Evolutionary conservation across 2,329 filamentous ascomycete species (phyloP).

Genomic region (Teratosphaeria pseudoeucalypti): DNA sequence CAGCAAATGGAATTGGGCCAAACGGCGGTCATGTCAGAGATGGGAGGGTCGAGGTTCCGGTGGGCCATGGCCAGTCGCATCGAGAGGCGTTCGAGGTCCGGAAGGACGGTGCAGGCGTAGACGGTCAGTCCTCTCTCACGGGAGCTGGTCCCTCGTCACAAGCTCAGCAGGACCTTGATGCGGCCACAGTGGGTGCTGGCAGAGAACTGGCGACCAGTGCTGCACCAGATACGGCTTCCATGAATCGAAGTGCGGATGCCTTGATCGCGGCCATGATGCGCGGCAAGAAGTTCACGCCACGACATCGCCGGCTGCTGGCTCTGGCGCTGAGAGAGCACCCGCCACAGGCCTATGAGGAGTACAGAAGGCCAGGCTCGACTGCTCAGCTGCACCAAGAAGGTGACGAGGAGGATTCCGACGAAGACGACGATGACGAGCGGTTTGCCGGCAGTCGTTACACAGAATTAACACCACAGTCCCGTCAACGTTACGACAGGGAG

Average conservation of each 20-base stretch:
- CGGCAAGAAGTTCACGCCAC: not conserved
- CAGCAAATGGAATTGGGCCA: not conserved
- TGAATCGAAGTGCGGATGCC: not conserved
- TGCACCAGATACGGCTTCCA: not conserved
- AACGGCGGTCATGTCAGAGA: not conserved
- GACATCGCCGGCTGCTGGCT: not conserved
- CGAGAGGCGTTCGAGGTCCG: not conserved
- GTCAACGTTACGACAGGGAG: not conserved
- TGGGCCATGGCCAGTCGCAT: not conserved
- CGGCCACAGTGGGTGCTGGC: not conserved
- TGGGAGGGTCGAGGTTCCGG: not conserved
- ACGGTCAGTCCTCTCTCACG: not conserved
- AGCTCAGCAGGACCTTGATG: not conserved
- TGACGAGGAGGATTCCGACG: not conserved
- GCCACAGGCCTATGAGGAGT: not conserved
- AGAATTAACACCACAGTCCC: not conserved
- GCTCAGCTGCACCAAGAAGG: not conserved
- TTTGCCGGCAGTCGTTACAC: not conserved
- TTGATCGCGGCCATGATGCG: not conserved
- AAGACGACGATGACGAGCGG: not conserved
- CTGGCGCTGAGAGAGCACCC: not conserved
- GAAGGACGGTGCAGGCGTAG: not conserved
- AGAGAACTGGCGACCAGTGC: not conserved
- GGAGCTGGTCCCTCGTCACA: too few species aligned
- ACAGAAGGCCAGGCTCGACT: not conserved